A percentile compares a stretch with the other conserved stretches of the same genome.
phyloP scores from a whole-genome alignment of 768 basidiomycete genomes.

The Xerocomus potaroensis region DNA sequence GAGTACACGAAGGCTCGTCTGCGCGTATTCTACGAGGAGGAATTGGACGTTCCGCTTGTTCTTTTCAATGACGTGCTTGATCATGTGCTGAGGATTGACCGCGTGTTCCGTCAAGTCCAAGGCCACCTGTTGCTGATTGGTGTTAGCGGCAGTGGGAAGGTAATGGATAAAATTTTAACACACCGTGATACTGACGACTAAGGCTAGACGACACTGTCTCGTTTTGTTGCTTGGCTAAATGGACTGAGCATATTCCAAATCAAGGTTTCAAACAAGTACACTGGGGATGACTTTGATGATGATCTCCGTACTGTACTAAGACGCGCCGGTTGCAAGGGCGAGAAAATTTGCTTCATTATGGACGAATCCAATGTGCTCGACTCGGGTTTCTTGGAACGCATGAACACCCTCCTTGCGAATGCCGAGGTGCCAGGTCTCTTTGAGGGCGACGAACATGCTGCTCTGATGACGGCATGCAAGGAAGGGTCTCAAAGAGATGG shows the following conservation, averaged over 20 bases:
- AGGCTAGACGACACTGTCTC: slow-evolving; percentile 85
- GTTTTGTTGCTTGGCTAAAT: slow-evolving; percentile 99
- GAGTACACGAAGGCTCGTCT: slow-evolving; percentile 97
- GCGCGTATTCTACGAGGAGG: slow-evolving; percentile 98
- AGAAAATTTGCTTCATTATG: slow-evolving; percentile 99
- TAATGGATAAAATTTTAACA: slow-evolving; percentile 31
- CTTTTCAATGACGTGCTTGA: slow-evolving; percentile 98
- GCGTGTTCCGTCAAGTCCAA: slow-evolving; percentile 97
- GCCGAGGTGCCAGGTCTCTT: slow-evolving; percentile 99
- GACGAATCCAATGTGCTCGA: slow-evolving; percentile 99
- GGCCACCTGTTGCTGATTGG: slow-evolving; percentile 96
- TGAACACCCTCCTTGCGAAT: slow-evolving; percentile 98
- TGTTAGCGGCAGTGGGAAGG: slow-evolving; percentile 98
- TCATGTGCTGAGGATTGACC: slow-evolving; percentile 95
- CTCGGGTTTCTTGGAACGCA: slow-evolving; percentile 98
- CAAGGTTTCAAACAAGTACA: slow-evolving; percentile 99
- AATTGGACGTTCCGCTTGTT: slow-evolving; percentile 94
- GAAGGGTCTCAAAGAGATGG: slow-evolving; percentile 99
- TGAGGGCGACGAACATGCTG: slow-evolving; percentile 98
- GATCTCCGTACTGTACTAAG: slow-evolving; percentile 94
- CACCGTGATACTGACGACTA: slow-evolving; percentile 12
- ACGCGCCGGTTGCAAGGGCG: slow-evolving; percentile 94
- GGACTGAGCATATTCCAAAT: slow-evolving; percentile 99
- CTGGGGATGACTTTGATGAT: slow-evolving; percentile 97
- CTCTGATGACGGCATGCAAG: slow-evolving; percentile 98